Conservation (phyloP, 768 basidiomycete genomes). For the Phylloporus scabripes region DNA sequence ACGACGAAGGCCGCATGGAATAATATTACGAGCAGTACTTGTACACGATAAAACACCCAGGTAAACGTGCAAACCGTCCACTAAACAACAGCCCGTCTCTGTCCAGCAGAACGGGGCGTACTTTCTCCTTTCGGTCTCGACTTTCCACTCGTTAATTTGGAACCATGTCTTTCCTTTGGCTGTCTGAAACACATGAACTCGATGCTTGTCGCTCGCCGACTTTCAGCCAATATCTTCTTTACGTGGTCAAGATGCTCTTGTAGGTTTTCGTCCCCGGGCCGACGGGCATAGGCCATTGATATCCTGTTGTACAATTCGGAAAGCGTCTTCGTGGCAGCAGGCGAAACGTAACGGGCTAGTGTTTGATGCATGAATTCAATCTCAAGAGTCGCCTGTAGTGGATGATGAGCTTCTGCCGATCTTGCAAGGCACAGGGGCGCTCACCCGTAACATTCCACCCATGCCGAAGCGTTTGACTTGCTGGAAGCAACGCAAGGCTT, state of each 20-base stretch:
- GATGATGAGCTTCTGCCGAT: neutral
- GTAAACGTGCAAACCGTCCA: neutral
- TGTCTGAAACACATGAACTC: constrained; percentile 93
- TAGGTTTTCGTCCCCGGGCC: constrained; percentile 80
- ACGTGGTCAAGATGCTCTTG: constrained; percentile 86
- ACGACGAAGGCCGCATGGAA: too few species aligned
- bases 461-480: constrained; percentile 91
- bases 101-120: constrained; percentile 14
- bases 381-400: constrained; percentile 86
- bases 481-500: constrained; percentile 80
- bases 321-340: constrained; percentile 73
- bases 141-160: constrained; percentile 14
- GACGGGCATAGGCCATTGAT: constrained; percentile 84
- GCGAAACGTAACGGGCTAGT: constrained; percentile 80
- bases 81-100: constrained; percentile 15
- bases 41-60: neutral
- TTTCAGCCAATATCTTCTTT: constrained; percentile 84
- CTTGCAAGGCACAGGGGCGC: constrained; percentile 24
- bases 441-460: constrained; percentile 95
- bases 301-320: constrained; percentile 93
- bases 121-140: constrained; percentile 17
- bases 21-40: neutral
- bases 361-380: constrained; percentile 99
- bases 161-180: constrained; percentile 42
- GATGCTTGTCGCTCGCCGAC: constrained; percentile 84